phyloP scores from a whole-genome alignment of 768 basidiomycete species.

The Collybiopsis luxurians region DNA sequence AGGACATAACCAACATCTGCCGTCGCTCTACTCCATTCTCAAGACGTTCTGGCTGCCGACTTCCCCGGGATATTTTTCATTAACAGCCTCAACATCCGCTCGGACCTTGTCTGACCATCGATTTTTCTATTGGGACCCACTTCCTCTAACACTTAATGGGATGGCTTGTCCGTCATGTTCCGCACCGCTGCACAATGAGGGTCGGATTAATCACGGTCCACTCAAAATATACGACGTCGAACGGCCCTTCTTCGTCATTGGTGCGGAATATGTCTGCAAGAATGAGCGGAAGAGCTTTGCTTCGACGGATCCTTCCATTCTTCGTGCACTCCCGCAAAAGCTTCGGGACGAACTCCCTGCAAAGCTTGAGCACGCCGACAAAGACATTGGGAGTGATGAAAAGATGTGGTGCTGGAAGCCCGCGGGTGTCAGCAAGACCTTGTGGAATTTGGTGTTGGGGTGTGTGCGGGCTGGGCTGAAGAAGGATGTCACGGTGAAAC shows the following conservation, averaged over 20 bases:
- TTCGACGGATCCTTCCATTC: slow-evolving; percentile 69
- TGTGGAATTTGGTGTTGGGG: slow-evolving; percentile 74
- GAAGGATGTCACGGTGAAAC: slow-evolving; percentile 57
- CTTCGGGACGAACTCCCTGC: slow-evolving; percentile 77
- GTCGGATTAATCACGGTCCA: slow-evolving; percentile 71
- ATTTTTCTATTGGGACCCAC: slow-evolving; percentile 88
- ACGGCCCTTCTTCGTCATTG: slow-evolving; percentile 80
- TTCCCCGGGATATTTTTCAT: slow-evolving; percentile 72
- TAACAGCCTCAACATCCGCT: slow-evolving; percentile 70
- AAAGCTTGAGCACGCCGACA: slow-evolving; percentile 51
- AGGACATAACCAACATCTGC: slow-evolving; percentile 51
- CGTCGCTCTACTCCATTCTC: slow-evolving; percentile 70
- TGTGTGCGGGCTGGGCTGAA: slow-evolving; percentile 55
- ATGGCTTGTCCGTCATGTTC: slow-evolving; percentile 71
- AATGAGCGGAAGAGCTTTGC: slow-evolving; percentile 68
- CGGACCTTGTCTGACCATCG: slow-evolving; percentile 72
- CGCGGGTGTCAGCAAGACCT: slow-evolving; percentile 62
- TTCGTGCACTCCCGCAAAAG: slow-evolving; percentile 64
- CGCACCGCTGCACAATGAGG: slow-evolving; percentile 58
- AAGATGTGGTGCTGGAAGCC: slow-evolving; percentile 79
- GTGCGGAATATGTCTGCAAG: slow-evolving; percentile 76
- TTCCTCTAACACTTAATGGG: slow-evolving; percentile 79
- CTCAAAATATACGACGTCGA: slow-evolving; percentile 79
- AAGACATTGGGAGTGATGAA: slow-evolving; percentile 54
- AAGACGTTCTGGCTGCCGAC: slow-evolving; percentile 86